phyloP scores from a whole-genome alignment of 192 early-diverging fungal species.

The Radiomyces spectabilis region DNA sequence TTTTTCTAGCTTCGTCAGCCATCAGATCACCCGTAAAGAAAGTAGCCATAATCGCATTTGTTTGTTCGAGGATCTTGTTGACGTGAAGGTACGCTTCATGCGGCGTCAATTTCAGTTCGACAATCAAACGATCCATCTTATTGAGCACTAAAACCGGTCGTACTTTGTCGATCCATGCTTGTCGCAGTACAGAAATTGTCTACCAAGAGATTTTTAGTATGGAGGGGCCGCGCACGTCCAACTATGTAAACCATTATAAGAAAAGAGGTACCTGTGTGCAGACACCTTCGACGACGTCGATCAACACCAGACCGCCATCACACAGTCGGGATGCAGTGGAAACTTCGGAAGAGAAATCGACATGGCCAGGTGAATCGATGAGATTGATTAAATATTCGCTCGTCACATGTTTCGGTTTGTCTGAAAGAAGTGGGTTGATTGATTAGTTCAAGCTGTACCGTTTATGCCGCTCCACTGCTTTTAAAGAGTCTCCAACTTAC shows the following conservation, averaged over 20 bases:
- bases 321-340: slow-evolving; percentile 96
- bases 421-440: no score
- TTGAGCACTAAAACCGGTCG: slow-evolving; percentile 92
- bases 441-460: no score
- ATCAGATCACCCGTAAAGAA: slow-evolving; percentile 88
- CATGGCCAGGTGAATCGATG: slow-evolving; percentile 98
- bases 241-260: no score
- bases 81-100: slow-evolving; percentile 89
- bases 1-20: slow-evolving; percentile 65
- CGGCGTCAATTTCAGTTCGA: slow-evolving; percentile 88
- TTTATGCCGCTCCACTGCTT: no score
- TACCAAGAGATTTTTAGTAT: slow-evolving; percentile 24
- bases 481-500: no score
- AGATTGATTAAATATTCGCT: slow-evolving; percentile 90
- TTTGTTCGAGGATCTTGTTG: slow-evolving; percentile 92
- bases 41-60: slow-evolving; percentile 92
- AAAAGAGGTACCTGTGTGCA: slow-evolving; percentile 99
- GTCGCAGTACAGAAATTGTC: slow-evolving; percentile 91
- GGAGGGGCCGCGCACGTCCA: no score
- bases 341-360: slow-evolving; percentile 98
- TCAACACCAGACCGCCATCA: slow-evolving; percentile 91
- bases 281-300: slow-evolving; percentile 97
- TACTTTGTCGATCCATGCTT: slow-evolving; percentile 91
- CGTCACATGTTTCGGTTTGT: slow-evolving; percentile 13
- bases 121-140: slow-evolving; percentile 95